Evolutionary conservation across 331 rosid species (phyloP), one percentile per base, ranked within the genome.

Genomic region (Ulmus americana): DNA sequence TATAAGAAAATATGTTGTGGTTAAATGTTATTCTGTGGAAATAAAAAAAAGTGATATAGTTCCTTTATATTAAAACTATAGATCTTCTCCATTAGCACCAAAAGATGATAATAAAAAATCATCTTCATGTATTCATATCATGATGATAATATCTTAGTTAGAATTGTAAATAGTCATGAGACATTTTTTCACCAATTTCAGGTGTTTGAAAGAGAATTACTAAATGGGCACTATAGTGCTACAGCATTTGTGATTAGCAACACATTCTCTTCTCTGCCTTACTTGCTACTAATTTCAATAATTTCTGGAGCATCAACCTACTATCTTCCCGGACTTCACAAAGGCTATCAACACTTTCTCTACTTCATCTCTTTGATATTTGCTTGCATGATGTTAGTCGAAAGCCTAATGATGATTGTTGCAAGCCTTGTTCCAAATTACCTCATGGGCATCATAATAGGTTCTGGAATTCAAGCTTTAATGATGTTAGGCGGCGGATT

Each of bases 381-480:
- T 65, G 76, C 77, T 9, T 68, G 75, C 48, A 76, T 79, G 70
- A 71, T 73, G 74, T 67, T 83, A 45, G 88, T 89, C 22, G 96
- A 88, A 73, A 84, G 95, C 82, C 74, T 86, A 0, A 86, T 80
- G 95, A 74, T 89, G 85, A 76, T 79, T 43, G 82, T 88, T 4
- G 96, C 90, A 12, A 78, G 87, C 22, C 8, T 86, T 28, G 81
- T 75, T 35, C 84, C 90, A 5, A 69, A 86, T 67, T 84, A 45
- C 45, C 79, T 88, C 0, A 74, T 82, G 79, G 96, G 95, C 0
- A 76, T 84, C 12, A 74, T 81, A 46, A 15, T 74, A 3, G 84
- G 78, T 12, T 82, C 86, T 6, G 95, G 96, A 53, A 41, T 89
- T 69, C 84, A 82, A 82, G 96, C 79, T 16, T 20, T 86, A 3